Evolutionary conservation across 177 flowering plant species (phyloP), one percentile per base, ranked within the genome.

Genomic region (Vitis hybrid): DNA sequence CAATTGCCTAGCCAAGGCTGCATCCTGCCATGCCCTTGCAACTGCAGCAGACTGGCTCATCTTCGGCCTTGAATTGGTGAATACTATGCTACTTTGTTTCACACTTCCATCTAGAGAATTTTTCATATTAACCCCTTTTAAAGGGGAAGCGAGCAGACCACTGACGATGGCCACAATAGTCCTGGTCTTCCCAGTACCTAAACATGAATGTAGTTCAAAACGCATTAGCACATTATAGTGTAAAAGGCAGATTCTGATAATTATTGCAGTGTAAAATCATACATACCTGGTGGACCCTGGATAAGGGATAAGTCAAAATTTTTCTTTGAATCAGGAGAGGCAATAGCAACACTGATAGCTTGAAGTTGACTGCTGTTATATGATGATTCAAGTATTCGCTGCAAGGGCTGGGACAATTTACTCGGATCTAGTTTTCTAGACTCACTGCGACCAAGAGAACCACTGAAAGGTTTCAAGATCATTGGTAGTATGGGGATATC

Each of bases 181-280:
- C n/a, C 91, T 85, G 19, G 99, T 96, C 82, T 96, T 96, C 58
- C 99, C 99, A 48, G 99, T 96, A 64, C 99, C 99, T 94, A 60
- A 67, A 82, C 39, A 51, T 51, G 17, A 55, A 71, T 49, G 61
- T 5, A 72, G 60, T 48, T 26, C 26, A 51, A 72, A 70, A 70
- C 15, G 9, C 45, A 39, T 39, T 4, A 39, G 45, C 45, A 39
- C 45, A 39, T 39, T 39, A 6, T 1, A 39, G 18, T 65, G 14
- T 12, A 62, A 61, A 49, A 13, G 7, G 3, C 14, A 55, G 19
- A 30, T 55, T 39, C 45, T 39, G 45, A 39, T 39, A 5, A 39
- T 39, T 7, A 39, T 39, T 39, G 45, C 45, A 39, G 45, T 39
- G 45, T 39, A 39, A 39, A 39, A 39, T 39, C 45, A 39, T 7